Evolutionary conservation across 2,329 filamentous ascomycete genomes (phyloP), one percentile per base, ranked within the genome.

Genomic region (Aspergillus novofumigatus): DNA sequence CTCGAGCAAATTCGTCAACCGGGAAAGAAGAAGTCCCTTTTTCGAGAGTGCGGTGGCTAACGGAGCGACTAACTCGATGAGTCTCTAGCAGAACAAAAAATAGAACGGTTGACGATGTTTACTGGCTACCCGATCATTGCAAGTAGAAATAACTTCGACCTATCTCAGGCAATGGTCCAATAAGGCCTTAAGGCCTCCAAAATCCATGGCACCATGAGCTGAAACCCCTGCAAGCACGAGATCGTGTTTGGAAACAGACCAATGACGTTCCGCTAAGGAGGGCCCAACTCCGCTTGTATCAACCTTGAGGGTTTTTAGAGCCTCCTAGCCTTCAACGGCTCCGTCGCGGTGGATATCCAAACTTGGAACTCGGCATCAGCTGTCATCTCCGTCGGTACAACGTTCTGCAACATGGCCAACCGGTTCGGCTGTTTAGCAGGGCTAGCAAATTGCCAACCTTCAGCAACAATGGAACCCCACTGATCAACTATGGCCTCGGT

Each of bases 401-500:
- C 44, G 44, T 47, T 47, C 44, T 47, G 44, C 44, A 23, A 47
- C 44, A 26, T 47, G 8, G 23, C 21, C 20, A 47, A 23, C 44
- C 20, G 6, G 20, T 23, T 14, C 32, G 32, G 14, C 32, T 38
- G 32, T 38, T 32, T 7, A 17, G 32, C 32, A 17, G 32, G 32
- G 17, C 32, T 38, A 38, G 21, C 42, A 3, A 45, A 45, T 20
- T 45, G 42, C 42, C 41, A 42, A 52, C 42, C 52, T 35, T 59
- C 57, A 59, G 55, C 52, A 42, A 42, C 55, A 51, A 52, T 26
- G 21, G 23, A 20, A 52, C 57, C 55, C 57, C 57, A 59, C 57
- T 57, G 56, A 61, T 59, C 54, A 54, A 54, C 57, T 59, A 59
- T 2, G 54, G 32, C 49, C 48, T 61, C 57, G 59, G 59, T 47